Evolutionary conservation across 306 rosid genomes (phyloP).

Genomic region (Vigna trinervia): DNA sequence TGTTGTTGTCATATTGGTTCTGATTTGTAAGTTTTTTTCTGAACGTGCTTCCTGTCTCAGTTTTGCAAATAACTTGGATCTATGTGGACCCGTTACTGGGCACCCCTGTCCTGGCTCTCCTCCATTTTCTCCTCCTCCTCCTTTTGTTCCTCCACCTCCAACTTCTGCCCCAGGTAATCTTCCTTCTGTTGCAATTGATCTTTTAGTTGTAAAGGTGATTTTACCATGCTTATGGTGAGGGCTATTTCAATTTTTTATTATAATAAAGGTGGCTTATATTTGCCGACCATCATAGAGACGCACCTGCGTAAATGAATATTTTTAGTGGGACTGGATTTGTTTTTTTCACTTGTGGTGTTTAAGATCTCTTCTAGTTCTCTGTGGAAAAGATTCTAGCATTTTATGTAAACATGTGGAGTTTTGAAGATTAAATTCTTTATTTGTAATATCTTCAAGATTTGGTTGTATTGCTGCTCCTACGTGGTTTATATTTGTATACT

Average conservation of each 20-base stretch:
- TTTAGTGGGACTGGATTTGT: constrained; percentile 4
- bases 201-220: not conserved
- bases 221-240: constrained; percentile 4
- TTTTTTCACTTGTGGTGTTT: not conserved
- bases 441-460: constrained; percentile 16
- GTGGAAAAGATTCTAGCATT: constrained; percentile 10
- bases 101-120: constrained; percentile 99
- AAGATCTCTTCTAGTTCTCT: constrained; percentile 20
- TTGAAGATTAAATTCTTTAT: constrained; percentile 21
- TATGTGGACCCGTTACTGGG: constrained; percentile 99
- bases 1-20: constrained; percentile 29
- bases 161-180: constrained; percentile 80
- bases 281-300: not conserved
- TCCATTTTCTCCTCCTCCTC: constrained; percentile 99
- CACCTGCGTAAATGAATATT: not conserved
- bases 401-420: constrained; percentile 1
- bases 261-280: not conserved
- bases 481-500: constrained; percentile 1
- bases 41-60: constrained; percentile 54
- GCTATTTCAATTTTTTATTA: constrained; percentile 1
- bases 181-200: constrained; percentile 33
- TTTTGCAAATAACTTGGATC: constrained; percentile 91
- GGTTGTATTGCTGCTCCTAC: not conserved
- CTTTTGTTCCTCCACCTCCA: constrained; percentile 95
- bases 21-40: constrained; percentile 33